Conservation (phyloP, 768 basidiomycete species). For the Naganishia vishniacii region DNA sequence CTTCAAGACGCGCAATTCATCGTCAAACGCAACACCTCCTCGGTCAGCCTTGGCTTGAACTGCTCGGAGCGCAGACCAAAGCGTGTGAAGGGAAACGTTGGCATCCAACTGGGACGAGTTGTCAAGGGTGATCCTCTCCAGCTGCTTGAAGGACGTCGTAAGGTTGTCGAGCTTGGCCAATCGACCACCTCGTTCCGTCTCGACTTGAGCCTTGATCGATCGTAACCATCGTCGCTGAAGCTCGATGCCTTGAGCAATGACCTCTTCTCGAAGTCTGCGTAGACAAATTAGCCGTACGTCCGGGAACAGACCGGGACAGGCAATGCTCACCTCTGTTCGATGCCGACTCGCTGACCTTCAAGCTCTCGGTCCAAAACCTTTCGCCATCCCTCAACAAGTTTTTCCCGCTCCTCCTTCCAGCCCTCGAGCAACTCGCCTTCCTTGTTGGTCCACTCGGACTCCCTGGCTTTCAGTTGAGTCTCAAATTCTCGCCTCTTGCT, state of each 20-base stretch:
- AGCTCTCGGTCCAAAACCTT: conserved; percentile 81
- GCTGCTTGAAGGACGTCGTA: conserved; percentile 77
- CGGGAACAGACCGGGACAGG: not conserved
- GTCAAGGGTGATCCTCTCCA: conserved; percentile 84
- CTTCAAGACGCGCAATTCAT: conserved; percentile 76
- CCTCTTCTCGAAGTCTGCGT: conserved; percentile 82
- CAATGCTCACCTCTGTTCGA: conserved; percentile 75
- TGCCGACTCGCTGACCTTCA: conserved; percentile 78
- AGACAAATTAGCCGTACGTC: not conserved
- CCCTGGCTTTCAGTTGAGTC: conserved; percentile 60
- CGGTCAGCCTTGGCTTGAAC: conserved; percentile 62
- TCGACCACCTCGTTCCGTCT: conserved; percentile 91
- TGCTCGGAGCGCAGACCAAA: conserved; percentile 89
- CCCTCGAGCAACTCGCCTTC: conserved; percentile 78
- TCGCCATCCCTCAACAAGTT: conserved; percentile 70
- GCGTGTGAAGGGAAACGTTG: conserved; percentile 80
- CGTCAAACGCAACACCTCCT: conserved; percentile 72
- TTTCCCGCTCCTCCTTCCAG: conserved; percentile 69
- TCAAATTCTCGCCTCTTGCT: conserved; percentile 76
- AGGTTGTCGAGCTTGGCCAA: conserved; percentile 92
- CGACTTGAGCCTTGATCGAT: conserved; percentile 90
- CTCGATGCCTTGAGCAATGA: conserved; percentile 93
- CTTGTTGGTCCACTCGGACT: conserved; percentile 75
- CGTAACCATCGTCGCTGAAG: conserved; percentile 94
- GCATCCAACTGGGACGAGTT: conserved; percentile 87